A percentile compares a stretch with the other conserved stretches of the same genome.
phyloP scores from a whole-genome alignment of 1,284 basidiomycete genomes.

The Tilletia indica region DNA sequence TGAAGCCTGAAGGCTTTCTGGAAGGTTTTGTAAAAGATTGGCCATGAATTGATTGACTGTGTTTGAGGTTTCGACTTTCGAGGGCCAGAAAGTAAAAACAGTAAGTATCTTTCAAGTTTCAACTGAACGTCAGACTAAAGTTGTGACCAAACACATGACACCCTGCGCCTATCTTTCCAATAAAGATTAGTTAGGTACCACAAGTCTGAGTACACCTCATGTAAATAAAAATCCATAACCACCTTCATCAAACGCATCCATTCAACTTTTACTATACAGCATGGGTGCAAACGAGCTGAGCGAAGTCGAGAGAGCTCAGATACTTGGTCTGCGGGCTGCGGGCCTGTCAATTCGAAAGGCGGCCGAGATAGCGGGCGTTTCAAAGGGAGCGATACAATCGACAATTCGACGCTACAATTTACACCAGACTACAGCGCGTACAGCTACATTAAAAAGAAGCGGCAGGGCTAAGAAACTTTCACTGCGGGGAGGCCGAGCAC shows the following conservation, averaged over 20 bases:
- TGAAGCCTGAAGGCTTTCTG: too few species aligned
- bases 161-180: too few species aligned
- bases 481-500: too few species aligned
- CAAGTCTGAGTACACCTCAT: neutral
- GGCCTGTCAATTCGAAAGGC: neutral
- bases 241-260: neutral
- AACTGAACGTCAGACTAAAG: too few species aligned
- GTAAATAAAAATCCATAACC: neutral
- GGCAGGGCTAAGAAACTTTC: neutral
- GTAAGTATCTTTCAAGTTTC: too few species aligned
- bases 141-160: too few species aligned
- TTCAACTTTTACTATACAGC: neutral
- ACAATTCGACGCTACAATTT: neutral
- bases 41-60: too few species aligned
- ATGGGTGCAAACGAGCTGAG: neutral
- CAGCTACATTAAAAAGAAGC: neutral
- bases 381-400: neutral
- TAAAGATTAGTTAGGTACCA: too few species aligned
- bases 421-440: neutral
- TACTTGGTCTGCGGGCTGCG: neutral
- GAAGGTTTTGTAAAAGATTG: too few species aligned
- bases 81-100: too few species aligned
- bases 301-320: neutral
- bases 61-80: too few species aligned
- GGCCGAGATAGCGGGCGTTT: neutral